Evolutionary conservation across 179 eudicot genomes (phyloP), one percentile per base, ranked within the genome.

Genomic region (Actinidia arguta): DNA sequence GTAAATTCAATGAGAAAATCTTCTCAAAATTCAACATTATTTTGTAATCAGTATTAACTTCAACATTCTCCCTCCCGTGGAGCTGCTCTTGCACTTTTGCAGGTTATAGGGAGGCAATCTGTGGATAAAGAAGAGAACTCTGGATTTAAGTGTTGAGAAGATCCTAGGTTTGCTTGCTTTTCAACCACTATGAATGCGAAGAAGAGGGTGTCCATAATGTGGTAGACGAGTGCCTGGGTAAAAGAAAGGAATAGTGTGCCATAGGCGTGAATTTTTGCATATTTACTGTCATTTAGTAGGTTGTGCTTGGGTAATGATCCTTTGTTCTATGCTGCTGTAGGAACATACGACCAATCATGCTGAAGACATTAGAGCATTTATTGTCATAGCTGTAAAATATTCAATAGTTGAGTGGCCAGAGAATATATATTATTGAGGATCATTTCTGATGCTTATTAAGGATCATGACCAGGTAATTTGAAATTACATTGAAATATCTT

Each of bases 181-280:
- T 96, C 80, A 95, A 93, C 87, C 98, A 97, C 82, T 93, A 97
- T 79, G 98, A 97, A 92, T 95, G 99, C 82, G 99, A 97, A 61
- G 99, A 95, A 85, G 98, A 97, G 88, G 99, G 98, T 64, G 99
- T 97, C 76, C 97, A 98, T 69, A 95, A 96, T 86, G 99, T 97
- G 58, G 99, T 97, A 78, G 99, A 98, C 44, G 98, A 97, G 81
- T 97, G 99, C 83, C 92, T 97, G 81, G 99, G 99, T 31, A 97
- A 97, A 89, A 89, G 95, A 24, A 97, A 93, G 98, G 99, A 95
- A 85, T 73, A 20, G 68, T 75, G 13, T 50, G 25, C 76, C 36
- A 63, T 50, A 25, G 75, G 9, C 71, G n/a, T 66, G 36, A 1
- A 44, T 71, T 51, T 72, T 63, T 8, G 48, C 69, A 68, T 17